Evolutionary conservation across 106 monocot genomes (phyloP).

Genomic region (Platanthera zijinensis): DNA sequence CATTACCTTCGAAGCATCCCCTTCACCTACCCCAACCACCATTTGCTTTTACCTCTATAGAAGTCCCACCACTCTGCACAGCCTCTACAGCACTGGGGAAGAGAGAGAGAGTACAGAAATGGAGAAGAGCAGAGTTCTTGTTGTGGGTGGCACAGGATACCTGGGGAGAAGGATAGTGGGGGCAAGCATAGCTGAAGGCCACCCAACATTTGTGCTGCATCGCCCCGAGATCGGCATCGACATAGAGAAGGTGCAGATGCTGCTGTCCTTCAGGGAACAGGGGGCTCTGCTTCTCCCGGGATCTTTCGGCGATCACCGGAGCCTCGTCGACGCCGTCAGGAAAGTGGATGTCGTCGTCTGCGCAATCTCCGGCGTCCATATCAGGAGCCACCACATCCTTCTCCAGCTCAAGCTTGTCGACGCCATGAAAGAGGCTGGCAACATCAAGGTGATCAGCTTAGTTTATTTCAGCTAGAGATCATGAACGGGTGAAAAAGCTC

Average conservation of each 20-base stretch:
- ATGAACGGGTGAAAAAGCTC: too few species aligned
- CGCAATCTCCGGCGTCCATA: conserved; percentile 53
- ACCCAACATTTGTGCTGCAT: conserved; percentile 36
- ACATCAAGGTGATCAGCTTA: conserved; percentile 35
- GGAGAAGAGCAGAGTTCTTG: conserved; percentile 36
- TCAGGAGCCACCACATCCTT: conserved; percentile 48
- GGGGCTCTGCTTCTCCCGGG: conserved; percentile 41
- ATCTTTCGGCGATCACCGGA: conserved; percentile 43
- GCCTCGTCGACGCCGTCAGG: conserved; percentile 46
- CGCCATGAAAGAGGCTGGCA: conserved; percentile 60
- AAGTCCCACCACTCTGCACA: background rate
- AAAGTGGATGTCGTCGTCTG: conserved; percentile 46
- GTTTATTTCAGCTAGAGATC: too few species aligned
- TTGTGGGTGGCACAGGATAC: conserved; percentile 61
- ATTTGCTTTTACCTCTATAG: background rate
- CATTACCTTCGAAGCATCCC: background rate
- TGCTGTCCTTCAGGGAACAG: conserved; percentile 41
- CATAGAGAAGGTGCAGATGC: conserved; percentile 52
- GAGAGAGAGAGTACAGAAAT: conserved; percentile 8
- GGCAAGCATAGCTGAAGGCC: conserved; percentile 39
- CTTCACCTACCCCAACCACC: background rate
- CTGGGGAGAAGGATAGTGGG: conserved; percentile 42
- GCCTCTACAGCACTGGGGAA: background rate
- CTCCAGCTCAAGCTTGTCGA: conserved; percentile 64
- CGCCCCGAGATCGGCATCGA: conserved; percentile 43